Evolutionary conservation across 2,329 filamentous ascomycete species (phyloP), one percentile per base, ranked within the genome.

Genomic region (Colletotrichum theobromicola): DNA sequence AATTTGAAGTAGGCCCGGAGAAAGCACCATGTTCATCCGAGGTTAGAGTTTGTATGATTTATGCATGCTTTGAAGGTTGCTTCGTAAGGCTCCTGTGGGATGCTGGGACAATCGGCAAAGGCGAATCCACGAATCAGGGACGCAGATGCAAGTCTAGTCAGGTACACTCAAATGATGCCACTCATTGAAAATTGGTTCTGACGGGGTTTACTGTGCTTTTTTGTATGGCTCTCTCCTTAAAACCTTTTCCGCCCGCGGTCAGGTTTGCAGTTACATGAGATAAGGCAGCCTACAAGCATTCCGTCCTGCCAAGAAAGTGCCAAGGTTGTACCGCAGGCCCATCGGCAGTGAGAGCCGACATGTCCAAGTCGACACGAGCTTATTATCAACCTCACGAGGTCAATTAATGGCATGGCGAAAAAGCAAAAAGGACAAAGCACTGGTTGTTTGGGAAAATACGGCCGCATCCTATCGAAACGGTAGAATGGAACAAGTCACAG

Each of bases 321-420:
- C n/a, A 50, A 50, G 42, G 42, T 50, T 13, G n/a, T 50, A 21
- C n/a, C 42, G 6, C 42, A 50, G 42, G n/a, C 3, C 3, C 42
- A 13, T 50, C 42, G 42, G 42, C 42, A 50, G 42, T 50, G 42
- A 50, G 4, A 50, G n/a, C n/a, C 42, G 42, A 50, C 10, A 50
- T 21, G 24, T 0, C 6, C 1, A 50, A 1, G 42, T 24, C n/a
- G 42, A 50, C 12, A 50, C 13, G n/a, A 50, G 42, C 42, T 50
- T 50, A 21, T 50, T 50, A 3, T 7, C n/a, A 50, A 50, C 42
- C n/a, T 50, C 42, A 7, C 42, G 10, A 13, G n/a, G n/a, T 0
- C 42, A 10, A 21, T 18, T 0, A 21, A n/a, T 50, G 5, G 0
- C n/a, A 13, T 7, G n/a, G 3, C 21, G 2, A 50, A 0, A n/a